Base-by-base conservation (phyloP, 2,329 filamentous ascomycete species). In the Aspergillus chevalieri region DNA sequence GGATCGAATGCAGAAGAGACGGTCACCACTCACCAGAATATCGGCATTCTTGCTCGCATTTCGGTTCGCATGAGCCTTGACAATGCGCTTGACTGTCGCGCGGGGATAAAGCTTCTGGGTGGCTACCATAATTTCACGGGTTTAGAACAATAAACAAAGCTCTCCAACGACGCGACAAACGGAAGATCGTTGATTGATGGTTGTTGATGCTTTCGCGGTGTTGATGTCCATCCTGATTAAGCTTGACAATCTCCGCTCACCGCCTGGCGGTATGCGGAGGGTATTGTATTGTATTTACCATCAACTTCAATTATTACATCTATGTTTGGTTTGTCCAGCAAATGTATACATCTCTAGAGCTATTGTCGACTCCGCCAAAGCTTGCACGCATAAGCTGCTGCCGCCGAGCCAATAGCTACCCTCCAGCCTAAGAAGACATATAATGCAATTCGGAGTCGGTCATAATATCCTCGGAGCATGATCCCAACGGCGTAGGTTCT, bases 11-110 rank as follows among this genome's bases (percentile, higher is more conserved):
- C 44, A 22, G 17, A 15, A 44, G 17, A 26, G 36, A 21, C 7
- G 12, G 24, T 9, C 15, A 30, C 43, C 36, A 60, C 80, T 52
- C 71, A 94, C 89, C 72, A 92, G 76, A 50, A 94, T 83, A 70
- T 95, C 91, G 26, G 84, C 86, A 69, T 93, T 91, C 70, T 89
- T 93, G 74, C 85, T 89, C 55, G 95, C 70, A 56, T 80, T 86
- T 65, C 85, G 83, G 55, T 87, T 86, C 7, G 89, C 86, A 68
- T 95, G 89, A 15, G 89, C 89, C 72, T 95, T 95, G 62, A 94
- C 78, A 52, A 94, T 92, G 69, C 90, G 91, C 70, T 90, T 93
- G 60, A 95, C 78, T 0, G 88, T 93, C 15, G 82, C 84, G 54
- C 90, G 84, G 9, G 90, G 90, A 63, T 95, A 95, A 12, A 88